A percentile compares a stretch with the other conserved stretches of the same genome.
These are phyloP conservation scores for Solanum sejunctum DNA, from an alignment of 257 asterid species.

Conservation along the genomic window DNA sequence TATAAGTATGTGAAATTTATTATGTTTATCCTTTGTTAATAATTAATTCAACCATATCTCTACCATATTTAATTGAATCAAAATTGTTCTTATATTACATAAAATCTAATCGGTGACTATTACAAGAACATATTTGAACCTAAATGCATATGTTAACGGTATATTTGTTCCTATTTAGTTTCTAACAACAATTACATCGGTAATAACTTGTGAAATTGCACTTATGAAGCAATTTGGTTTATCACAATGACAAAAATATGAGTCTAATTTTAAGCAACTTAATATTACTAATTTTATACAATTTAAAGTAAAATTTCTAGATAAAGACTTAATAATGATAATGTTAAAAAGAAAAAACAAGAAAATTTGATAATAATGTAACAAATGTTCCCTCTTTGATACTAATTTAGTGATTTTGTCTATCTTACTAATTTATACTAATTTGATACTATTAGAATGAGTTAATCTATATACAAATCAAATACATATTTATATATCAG, in stretches of 20 bases:
- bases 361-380: not conserved
- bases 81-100: not conserved
- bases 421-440: too few relatives aligned
- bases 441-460: too few relatives aligned
- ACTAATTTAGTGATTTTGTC: not conserved
- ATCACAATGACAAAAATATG: not conserved
- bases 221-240: not conserved
- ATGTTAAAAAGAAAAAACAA: not conserved
- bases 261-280: not conserved
- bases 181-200: not conserved
- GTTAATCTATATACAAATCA: too few relatives aligned
- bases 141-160: not conserved
- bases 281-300: not conserved
- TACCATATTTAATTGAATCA: not conserved
- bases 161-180: not conserved
- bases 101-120: not conserved
- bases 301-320: not conserved
- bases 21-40: too few relatives aligned
- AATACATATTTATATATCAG: too few relatives aligned
- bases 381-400: not conserved
- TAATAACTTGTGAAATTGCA: not conserved
- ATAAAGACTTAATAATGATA: not conserved
- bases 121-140: not conserved
- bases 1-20: too few relatives aligned
- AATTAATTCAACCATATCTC: too few relatives aligned